phyloP scores from a whole-genome alignment of 805 yeast species.

The Limtongia smithiae region DNA sequence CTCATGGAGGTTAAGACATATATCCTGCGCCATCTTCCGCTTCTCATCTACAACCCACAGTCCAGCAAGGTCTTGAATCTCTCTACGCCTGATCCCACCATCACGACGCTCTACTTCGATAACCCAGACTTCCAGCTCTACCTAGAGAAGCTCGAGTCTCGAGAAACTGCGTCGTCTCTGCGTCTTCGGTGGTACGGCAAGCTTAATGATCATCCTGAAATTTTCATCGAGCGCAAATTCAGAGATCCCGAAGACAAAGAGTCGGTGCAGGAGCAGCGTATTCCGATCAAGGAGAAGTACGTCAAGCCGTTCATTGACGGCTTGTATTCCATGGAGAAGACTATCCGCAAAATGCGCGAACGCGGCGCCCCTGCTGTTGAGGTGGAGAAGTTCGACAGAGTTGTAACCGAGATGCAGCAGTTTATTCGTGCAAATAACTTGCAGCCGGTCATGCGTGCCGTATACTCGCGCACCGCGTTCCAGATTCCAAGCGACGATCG shows the following conservation, averaged over 20 bases:
- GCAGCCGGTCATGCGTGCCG: conserved; percentile 82
- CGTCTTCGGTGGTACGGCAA: conserved; percentile 91
- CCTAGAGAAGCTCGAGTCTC: conserved; percentile 64
- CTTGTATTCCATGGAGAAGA: conserved; percentile 48
- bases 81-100: conserved; percentile 61
- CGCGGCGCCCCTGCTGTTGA: conserved; percentile 50
- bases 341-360: conserved; percentile 58
- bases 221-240: conserved; percentile 74
- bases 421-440: conserved; percentile 63
- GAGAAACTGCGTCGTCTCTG: conserved; percentile 56
- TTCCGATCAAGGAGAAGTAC: conserved; percentile 75
- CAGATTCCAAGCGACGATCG: conserved; percentile 97
- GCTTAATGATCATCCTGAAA: conserved; percentile 69
- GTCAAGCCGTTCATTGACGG: conserved; percentile 68
- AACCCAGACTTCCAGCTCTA: conserved; percentile 77
- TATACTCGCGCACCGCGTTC: conserved; percentile 89
- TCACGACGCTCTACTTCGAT: conserved; percentile 85
- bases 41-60: conserved; percentile 65
- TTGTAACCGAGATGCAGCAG: conserved; percentile 57
- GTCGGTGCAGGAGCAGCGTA: conserved; percentile 48
- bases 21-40: conserved; percentile 88
- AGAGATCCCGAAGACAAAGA: conserved; percentile 42
- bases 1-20: conserved; percentile 97
- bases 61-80: conserved; percentile 40
- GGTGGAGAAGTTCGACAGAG: conserved; percentile 50